These are phyloP conservation scores for Trametes elegans DNA, from an alignment of 768 basidiomycete species.

Conservation along the genomic window DNA sequence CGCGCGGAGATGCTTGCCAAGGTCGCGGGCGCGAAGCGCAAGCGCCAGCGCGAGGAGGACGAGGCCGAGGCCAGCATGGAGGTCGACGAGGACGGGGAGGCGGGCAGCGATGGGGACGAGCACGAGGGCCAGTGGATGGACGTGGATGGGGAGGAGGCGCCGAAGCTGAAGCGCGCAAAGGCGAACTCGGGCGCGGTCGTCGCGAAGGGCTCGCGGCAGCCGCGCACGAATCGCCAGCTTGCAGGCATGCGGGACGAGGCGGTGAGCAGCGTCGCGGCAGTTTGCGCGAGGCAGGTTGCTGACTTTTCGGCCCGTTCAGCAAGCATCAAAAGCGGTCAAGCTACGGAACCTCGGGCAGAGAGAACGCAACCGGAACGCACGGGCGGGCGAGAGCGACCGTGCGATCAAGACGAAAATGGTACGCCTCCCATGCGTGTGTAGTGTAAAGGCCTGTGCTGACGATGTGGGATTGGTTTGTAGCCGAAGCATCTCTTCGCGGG, in stretches of 20 bases:
- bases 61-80: too few species aligned
- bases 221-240: slow-evolving; percentile 70
- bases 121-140: slow-evolving; percentile 46
- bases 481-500: slow-evolving; percentile 87
- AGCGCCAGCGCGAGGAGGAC: slow-evolving; percentile 60
- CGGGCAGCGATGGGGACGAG: slow-evolving; percentile 33
- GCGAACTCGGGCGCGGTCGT: slow-evolving; percentile 56
- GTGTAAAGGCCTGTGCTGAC: background rate
- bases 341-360: slow-evolving; percentile 87
- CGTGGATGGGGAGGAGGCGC: slow-evolving; percentile 39
- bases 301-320: slow-evolving; percentile 41
- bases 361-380: slow-evolving; percentile 82
- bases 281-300: background rate
- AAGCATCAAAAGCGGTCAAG: slow-evolving; percentile 76
- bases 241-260: slow-evolving; percentile 76
- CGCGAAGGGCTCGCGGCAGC: slow-evolving; percentile 49
- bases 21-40: slow-evolving; percentile 64
- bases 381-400: slow-evolving; percentile 88
- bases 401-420: slow-evolving; percentile 84
- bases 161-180: slow-evolving; percentile 61
- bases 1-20: slow-evolving; percentile 86
- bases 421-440: slow-evolving; percentile 22
- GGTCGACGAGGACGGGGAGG: slow-evolving; percentile 57
- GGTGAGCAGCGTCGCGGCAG: slow-evolving; percentile 41
- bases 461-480: slow-evolving; percentile 39